phyloP scores from a whole-genome alignment of 116 monocot genomes.

The Phalaenopsis hybrid region DNA sequence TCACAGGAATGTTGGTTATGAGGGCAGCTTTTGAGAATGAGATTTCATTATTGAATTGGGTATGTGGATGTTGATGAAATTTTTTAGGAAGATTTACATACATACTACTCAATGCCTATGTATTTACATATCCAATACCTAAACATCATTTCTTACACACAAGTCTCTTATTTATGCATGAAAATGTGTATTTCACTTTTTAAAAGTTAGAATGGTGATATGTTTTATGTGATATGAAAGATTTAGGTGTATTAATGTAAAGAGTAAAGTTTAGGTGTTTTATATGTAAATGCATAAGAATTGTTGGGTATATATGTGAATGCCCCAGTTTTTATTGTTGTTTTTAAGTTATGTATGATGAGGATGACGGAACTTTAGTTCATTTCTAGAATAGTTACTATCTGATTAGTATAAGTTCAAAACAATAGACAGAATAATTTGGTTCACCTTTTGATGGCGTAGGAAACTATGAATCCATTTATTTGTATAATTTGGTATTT shows the following conservation, averaged over 20 bases:
- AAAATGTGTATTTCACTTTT: no score
- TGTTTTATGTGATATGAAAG: no score
- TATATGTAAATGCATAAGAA: no score
- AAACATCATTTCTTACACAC: no score
- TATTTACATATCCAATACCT: no score
- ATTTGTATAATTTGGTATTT: background rate
- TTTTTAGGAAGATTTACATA: no score
- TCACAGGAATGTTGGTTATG: background rate
- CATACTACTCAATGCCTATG: no score
- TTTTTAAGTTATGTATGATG: background rate
- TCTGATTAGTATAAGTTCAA: background rate
- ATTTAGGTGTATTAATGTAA: no score
- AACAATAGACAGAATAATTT: background rate
- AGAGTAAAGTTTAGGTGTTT: no score
- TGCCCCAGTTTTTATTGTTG: background rate
- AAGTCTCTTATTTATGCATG: no score
- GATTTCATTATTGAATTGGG: background rate
- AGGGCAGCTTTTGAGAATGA: background rate
- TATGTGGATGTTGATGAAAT: background rate
- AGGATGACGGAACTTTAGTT: background rate
- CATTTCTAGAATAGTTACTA: background rate
- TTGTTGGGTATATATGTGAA: no score
- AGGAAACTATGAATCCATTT: background rate
- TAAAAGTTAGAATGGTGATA: no score
- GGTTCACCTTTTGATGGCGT: background rate